These are phyloP conservation scores for Pichia manshurica DNA, from an alignment of 805 yeast genomes.

Conservation along the genomic window DNA sequence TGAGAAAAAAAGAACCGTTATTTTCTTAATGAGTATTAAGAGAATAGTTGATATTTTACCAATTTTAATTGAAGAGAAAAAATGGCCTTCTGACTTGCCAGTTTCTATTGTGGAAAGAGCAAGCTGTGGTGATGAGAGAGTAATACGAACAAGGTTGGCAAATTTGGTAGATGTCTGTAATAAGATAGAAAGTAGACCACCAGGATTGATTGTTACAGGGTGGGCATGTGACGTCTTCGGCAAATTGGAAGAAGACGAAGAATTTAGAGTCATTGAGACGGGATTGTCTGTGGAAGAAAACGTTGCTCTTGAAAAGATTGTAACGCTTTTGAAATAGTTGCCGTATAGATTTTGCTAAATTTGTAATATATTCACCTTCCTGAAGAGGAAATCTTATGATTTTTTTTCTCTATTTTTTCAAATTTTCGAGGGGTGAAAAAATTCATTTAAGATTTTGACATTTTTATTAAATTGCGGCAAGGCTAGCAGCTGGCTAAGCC, in stretches of 20 bases:
- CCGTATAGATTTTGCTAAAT: not conserved
- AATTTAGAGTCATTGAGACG: constrained; percentile 22
- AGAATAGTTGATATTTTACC: constrained; percentile 56
- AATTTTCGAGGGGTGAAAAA: too few relatives aligned
- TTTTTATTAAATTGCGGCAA: too few relatives aligned
- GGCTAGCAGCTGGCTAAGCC: too few relatives aligned
- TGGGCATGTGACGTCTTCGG: constrained; percentile 48
- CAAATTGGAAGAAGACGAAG: constrained; percentile 18
- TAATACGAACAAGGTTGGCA: constrained; percentile 65
- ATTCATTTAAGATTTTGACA: too few relatives aligned
- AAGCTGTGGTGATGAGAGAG: constrained; percentile 86
- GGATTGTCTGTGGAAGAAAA: constrained; percentile 11
- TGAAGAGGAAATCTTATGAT: too few relatives aligned
- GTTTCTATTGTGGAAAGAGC: constrained; percentile 88
- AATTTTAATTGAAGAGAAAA: constrained; percentile 33
- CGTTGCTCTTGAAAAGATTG: constrained; percentile 11
- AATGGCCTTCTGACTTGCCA: constrained; percentile 70
- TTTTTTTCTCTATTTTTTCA: too few relatives aligned
- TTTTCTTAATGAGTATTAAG: constrained; percentile 87
- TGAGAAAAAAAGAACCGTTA: constrained; percentile 67
- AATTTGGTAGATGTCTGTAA: constrained; percentile 69
- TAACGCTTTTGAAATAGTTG: constrained; percentile 9
- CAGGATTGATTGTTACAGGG: constrained; percentile 83
- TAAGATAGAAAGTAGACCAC: constrained; percentile 81
- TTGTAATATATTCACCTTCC: too few relatives aligned